phyloP scores from a whole-genome alignment of 805 yeast species.

The Saccharomycopsis sp. region DNA sequence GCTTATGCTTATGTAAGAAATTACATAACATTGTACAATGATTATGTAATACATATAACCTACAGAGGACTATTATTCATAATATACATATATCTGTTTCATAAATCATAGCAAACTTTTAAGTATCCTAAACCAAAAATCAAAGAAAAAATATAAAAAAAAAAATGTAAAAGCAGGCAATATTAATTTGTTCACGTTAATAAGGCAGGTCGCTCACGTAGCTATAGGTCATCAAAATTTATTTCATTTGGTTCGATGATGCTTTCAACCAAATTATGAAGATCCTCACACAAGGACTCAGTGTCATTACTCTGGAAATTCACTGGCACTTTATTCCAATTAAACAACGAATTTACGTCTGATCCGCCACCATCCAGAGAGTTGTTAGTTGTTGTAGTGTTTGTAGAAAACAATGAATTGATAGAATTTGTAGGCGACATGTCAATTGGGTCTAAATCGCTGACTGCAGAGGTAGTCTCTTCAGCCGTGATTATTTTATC shows the following conservation, averaged over 20 bases:
- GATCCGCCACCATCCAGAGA: not conserved
- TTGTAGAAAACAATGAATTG: constrained; percentile 6
- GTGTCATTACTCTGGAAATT: not conserved
- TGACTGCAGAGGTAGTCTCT: not conserved
- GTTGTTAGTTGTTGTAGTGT: not conserved
- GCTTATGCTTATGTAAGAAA: too few species aligned
- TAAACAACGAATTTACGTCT: constrained; percentile 1
- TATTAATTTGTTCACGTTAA: too few species aligned
- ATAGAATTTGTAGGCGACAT: constrained; percentile 4
- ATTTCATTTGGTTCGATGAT: constrained; percentile 13
- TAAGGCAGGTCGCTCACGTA: too few species aligned
- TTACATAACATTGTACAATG: too few species aligned
- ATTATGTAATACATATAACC: too few species aligned
- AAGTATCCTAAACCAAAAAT: too few species aligned
- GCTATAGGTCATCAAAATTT: too few species aligned
- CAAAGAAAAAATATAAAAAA: too few species aligned
- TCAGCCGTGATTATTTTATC: not conserved
- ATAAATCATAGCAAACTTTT: too few species aligned
- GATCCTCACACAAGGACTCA: not conserved
- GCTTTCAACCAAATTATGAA: constrained; percentile 16
- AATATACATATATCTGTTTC: too few species aligned
- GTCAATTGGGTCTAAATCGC: not conserved
- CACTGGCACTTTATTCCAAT: constrained; percentile 4
- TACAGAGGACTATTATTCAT: too few species aligned
- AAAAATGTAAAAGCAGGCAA: too few species aligned